Percentiles rank a stretch among this genome's conserved stretches.
Evolutionary conservation across 179 eudicot species (phyloP).

Genomic region (Spinacia oleracea): DNA sequence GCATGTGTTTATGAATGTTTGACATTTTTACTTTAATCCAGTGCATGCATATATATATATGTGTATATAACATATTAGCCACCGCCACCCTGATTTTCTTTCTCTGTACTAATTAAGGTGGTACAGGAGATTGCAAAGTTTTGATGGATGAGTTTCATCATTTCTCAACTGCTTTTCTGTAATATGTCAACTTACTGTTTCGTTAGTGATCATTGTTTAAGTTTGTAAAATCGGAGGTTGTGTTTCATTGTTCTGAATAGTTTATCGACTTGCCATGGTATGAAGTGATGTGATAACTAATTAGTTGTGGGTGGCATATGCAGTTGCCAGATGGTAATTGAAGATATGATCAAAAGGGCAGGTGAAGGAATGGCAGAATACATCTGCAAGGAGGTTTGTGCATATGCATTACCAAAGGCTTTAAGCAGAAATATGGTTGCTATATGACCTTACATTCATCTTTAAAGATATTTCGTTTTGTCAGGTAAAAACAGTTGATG

Average conservation of each 20-base stretch:
- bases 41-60: no score
- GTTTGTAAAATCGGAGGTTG: not conserved
- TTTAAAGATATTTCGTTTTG: constrained; percentile 16
- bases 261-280: not conserved
- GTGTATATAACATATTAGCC: no score
- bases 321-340: constrained; percentile 91
- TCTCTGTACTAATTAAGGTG: constrained; percentile 53
- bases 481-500: constrained; percentile 87
- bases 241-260: not conserved
- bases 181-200: not conserved
- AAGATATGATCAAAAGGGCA: constrained; percentile 87
- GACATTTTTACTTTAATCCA: not conserved
- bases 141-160: constrained; percentile 92
- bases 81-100: no score
- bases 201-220: not conserved
- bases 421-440: not conserved
- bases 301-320: constrained; percentile 16
- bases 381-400: constrained; percentile 84
- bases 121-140: constrained; percentile 82
- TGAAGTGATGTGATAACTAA: constrained; percentile 5
- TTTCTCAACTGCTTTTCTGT: constrained; percentile 82
- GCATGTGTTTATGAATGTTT: no score
- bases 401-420: constrained; percentile 7
- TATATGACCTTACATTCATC: not conserved
- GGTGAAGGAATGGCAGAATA: constrained; percentile 99